Conservation (phyloP, 495 filamentous ascomycete species). For the Penicillium lagena region DNA sequence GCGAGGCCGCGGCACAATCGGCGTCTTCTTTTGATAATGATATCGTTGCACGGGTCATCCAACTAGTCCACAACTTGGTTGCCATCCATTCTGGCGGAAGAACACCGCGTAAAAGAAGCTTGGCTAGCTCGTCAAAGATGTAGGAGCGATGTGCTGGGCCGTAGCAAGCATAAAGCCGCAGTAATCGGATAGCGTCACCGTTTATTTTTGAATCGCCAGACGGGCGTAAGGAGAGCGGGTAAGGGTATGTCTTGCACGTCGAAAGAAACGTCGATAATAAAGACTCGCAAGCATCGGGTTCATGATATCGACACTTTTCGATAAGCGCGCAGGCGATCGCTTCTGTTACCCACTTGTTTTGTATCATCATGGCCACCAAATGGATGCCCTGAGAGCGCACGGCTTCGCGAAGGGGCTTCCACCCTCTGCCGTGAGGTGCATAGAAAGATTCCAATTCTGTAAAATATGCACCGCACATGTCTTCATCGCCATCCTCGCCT, state of each 20-base stretch:
- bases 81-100: slow-evolving; percentile 46
- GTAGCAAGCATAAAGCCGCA: slow-evolving; percentile 23
- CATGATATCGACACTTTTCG: slow-evolving; percentile 24
- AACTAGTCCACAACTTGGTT: slow-evolving; percentile 34
- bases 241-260: slow-evolving; percentile 18
- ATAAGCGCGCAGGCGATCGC: slow-evolving; percentile 26
- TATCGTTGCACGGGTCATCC: slow-evolving; percentile 34
- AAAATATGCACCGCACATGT: slow-evolving; percentile 52
- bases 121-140: slow-evolving; percentile 32
- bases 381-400: slow-evolving; percentile 62
- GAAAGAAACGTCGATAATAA: slow-evolving; percentile 29
- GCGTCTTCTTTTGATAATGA: slow-evolving; percentile 34
- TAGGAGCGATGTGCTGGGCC: slow-evolving; percentile 18
- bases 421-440: slow-evolving; percentile 45
- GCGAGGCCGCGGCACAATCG: slow-evolving; percentile 27
- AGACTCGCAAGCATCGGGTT: slow-evolving; percentile 32
- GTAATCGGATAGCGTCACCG: slow-evolving; percentile 23
- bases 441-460: slow-evolving; percentile 60
- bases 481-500: slow-evolving; percentile 37
- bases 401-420: slow-evolving; percentile 57
- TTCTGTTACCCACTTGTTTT: slow-evolving; percentile 34
- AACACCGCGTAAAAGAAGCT: slow-evolving; percentile 28
- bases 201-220: slow-evolving; percentile 3
- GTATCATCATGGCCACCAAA: slow-evolving; percentile 50
- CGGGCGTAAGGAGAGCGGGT: slow-evolving; percentile 27